Conservation (phyloP, 2,329 filamentous ascomycete genomes). For the Botryotinia narcissicola region DNA sequence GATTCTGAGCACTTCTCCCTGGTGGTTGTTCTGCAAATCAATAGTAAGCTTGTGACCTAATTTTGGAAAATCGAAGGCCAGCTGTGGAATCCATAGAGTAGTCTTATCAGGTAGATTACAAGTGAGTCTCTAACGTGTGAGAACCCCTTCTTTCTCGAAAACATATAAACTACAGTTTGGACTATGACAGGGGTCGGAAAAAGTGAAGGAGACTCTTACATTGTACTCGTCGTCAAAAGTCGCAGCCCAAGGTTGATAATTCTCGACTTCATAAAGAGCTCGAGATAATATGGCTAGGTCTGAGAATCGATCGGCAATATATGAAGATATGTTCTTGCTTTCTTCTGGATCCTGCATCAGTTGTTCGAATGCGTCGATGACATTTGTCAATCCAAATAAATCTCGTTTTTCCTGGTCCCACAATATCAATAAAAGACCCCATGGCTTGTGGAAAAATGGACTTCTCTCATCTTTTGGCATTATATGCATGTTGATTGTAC, state of each 20-base stretch:
- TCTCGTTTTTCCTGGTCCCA: not conserved
- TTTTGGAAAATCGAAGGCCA: not conserved
- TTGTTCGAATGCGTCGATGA: not conserved
- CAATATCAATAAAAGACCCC: not conserved
- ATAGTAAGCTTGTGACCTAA: not conserved
- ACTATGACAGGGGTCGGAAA: not conserved
- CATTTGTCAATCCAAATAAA: not conserved
- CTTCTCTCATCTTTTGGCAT: not conserved
- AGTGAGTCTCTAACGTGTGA: not conserved
- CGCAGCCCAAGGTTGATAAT: not conserved
- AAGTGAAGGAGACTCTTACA: not conserved
- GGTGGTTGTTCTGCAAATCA: not conserved
- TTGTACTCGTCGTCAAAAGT: not conserved
- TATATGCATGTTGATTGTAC: not conserved
- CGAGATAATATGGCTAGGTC: not conserved
- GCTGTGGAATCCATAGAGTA: not conserved
- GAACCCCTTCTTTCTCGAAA: not conserved
- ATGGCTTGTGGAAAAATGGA: not conserved
- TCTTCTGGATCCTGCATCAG: not conserved
- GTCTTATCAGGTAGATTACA: not conserved
- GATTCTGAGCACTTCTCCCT: not conserved
- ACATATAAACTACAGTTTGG: not conserved
- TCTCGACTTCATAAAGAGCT: not conserved
- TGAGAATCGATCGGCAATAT: not conserved
- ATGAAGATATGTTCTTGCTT: not conserved